These are phyloP conservation scores for Coemansia sp. DNA, from an alignment of 192 early-diverging fungal genomes.

Conservation along the genomic window DNA sequence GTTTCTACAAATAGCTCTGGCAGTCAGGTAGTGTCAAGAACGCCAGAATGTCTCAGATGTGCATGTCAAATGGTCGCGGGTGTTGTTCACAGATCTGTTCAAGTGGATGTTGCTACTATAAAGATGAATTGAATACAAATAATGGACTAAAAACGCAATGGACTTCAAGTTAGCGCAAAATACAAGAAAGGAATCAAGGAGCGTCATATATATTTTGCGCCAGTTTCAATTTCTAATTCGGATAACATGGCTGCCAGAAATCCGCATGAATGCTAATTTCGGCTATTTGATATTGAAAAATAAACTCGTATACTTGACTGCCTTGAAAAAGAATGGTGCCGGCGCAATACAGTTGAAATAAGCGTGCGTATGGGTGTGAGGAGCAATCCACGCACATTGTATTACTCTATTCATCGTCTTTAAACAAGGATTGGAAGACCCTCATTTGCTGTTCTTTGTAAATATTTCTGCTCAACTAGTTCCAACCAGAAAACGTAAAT, in stretches of 20 bases:
- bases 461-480: background rate
- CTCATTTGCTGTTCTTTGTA: conserved; percentile 7
- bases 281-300: background rate
- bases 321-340: background rate
- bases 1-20: no score
- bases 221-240: conserved; percentile 3
- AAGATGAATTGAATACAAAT: no score
- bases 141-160: background rate
- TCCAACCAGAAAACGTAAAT: no score
- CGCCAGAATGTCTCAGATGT: no score
- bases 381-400: background rate
- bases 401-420: background rate
- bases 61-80: no score
- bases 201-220: background rate
- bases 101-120: no score
- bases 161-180: background rate
- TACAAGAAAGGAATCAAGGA: background rate
- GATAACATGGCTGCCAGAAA: background rate
- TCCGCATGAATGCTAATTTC: background rate
- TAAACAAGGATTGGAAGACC: conserved; percentile 7
- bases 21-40: no score
- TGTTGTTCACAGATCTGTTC: no score
- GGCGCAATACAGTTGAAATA: background rate
- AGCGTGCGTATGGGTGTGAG: background rate
- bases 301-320: background rate